Conservation (phyloP, 371 early-diverging fungal species). For the Actinomortierella ambigua region DNA sequence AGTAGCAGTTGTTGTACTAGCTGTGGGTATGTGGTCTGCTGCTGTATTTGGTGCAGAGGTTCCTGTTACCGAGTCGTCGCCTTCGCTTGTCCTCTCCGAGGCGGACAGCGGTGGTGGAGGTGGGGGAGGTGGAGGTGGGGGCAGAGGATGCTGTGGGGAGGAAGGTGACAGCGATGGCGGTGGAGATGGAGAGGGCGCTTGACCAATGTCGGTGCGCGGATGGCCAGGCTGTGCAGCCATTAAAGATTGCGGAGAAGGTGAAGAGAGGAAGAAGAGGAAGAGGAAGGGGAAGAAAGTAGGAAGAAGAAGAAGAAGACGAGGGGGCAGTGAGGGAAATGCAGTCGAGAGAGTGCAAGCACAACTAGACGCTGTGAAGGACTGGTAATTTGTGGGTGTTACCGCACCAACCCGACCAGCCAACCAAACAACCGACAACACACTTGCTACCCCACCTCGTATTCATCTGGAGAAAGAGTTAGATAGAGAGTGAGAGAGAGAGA, state of each 20-base stretch:
- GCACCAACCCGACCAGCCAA: too few relatives aligned
- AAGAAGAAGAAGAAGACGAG: not conserved
- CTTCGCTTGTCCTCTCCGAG: not conserved
- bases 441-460: too few relatives aligned
- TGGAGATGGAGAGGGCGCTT: not conserved
- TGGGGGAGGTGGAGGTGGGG: not conserved
- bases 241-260: not conserved
- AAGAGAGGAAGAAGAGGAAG: not conserved
- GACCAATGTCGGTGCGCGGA: not conserved
- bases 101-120: not conserved
- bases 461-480: constrained; percentile 2
- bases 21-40: not conserved
- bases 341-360: not conserved
- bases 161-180: not conserved
- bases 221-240: not conserved
- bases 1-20: constrained; percentile 5
- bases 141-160: not conserved
- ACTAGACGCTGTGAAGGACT: not conserved
- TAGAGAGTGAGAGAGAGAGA: not conserved
- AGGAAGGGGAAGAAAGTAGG: not conserved
- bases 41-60: constrained; percentile 1
- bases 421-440: constrained; percentile 2
- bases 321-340: not conserved
- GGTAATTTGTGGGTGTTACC: too few relatives aligned
- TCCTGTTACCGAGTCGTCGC: not conserved